These are phyloP conservation scores for Crithidia brevicula DNA, from an alignment of 208 protist species.

Conservation along the genomic window DNA sequence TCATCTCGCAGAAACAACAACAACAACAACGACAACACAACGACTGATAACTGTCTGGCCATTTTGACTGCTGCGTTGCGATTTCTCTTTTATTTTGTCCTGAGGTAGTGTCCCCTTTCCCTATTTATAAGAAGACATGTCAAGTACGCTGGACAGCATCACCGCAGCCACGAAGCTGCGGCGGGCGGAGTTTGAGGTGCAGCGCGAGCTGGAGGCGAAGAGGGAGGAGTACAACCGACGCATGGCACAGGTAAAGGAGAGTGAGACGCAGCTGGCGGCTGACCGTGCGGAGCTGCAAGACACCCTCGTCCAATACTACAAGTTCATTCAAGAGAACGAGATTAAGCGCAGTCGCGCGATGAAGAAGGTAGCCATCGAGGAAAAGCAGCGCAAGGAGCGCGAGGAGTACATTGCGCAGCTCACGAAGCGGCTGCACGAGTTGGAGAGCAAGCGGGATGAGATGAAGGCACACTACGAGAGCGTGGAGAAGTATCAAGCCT, in stretches of 20 bases:
- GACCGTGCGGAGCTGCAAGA: slow-evolving; percentile 88
- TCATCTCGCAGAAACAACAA: too few relatives aligned
- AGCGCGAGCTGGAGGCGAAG: slow-evolving; percentile 89
- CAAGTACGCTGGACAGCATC: slow-evolving; percentile 88
- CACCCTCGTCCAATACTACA: slow-evolving; percentile 93
- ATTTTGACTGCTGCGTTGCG: too few relatives aligned
- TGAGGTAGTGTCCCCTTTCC: too few relatives aligned
- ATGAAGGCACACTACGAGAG: slow-evolving; percentile 62
- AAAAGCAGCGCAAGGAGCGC: slow-evolving; percentile 84
- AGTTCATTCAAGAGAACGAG: slow-evolving; percentile 95
- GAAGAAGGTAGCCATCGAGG: slow-evolving; percentile 87
- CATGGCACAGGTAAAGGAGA: slow-evolving; percentile 84
- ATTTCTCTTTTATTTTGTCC: too few relatives aligned
- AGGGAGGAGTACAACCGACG: slow-evolving; percentile 81
- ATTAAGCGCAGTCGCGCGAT: slow-evolving; percentile 89
- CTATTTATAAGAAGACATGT: slow-evolving; percentile 39
- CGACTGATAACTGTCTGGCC: too few relatives aligned
- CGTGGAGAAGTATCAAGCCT: slow-evolving; percentile 86
- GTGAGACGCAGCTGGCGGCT: slow-evolving; percentile 76
- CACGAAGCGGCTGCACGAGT: slow-evolving; percentile 41
- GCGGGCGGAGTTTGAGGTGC: slow-evolving; percentile 80
- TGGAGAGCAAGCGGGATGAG: slow-evolving; percentile 68
- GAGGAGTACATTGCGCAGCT: slow-evolving; percentile 86
- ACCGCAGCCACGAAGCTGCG: slow-evolving; percentile 90
- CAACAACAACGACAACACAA: too few relatives aligned